These are phyloP conservation scores for Dactylellina cionopaga DNA, from an alignment of 2,329 filamentous ascomycete species.

Conservation along the genomic window DNA sequence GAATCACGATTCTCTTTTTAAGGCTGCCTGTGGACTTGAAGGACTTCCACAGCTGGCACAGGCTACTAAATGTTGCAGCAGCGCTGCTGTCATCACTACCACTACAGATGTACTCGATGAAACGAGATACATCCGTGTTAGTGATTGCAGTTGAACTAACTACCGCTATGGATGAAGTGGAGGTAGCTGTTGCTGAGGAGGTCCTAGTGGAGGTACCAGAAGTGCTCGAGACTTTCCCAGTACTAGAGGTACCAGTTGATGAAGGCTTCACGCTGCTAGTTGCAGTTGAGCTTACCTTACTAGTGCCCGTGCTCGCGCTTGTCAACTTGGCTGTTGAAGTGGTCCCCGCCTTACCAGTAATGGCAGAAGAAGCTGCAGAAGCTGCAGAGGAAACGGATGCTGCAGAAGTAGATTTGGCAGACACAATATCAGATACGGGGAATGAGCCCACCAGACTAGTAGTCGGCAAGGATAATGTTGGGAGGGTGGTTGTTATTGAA, in stretches of 20 bases:
- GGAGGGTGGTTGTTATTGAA: constrained; percentile 24
- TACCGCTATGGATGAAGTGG: neutral
- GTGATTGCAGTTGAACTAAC: neutral
- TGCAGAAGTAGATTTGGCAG: constrained; percentile 14
- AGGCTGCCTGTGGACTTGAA: constrained; percentile 36
- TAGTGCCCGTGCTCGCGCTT: neutral
- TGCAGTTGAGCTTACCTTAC: neutral
- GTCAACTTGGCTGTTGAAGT: neutral
- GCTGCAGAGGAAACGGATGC: constrained; percentile 12
- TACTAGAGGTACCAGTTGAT: neutral
- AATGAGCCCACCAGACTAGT: constrained; percentile 32
- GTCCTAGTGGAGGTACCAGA: neutral
- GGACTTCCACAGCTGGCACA: constrained; percentile 34
- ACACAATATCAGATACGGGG: constrained; percentile 28
- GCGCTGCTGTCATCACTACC: constrained; percentile 18
- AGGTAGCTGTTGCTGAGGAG: neutral
- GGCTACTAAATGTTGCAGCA: constrained; percentile 16
- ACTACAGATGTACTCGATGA: constrained; percentile 26
- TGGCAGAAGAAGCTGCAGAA: neutral
- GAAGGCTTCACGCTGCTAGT: neutral
- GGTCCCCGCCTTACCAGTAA: neutral
- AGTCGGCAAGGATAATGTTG: constrained; percentile 16
- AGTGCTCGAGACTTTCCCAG: too few species aligned
- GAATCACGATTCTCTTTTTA: constrained; percentile 22
- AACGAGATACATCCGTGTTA: constrained; percentile 11